Conservation (phyloP, 768 basidiomycete species). For the Chiua virens region DNA sequence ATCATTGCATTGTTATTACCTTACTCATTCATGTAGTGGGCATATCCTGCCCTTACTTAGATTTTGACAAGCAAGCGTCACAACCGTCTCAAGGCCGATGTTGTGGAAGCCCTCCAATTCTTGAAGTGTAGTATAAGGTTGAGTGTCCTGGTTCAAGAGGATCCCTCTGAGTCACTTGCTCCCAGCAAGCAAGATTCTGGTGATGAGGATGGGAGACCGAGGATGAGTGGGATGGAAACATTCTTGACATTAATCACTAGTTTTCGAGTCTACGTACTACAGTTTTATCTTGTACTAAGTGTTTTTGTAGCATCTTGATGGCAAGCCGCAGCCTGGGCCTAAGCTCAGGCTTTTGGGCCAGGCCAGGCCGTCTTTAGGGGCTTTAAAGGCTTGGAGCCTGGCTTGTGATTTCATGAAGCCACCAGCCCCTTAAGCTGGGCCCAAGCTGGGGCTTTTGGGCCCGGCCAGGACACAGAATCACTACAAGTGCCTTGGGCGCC, state of each 20-base stretch:
- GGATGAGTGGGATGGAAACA: slow-evolving; percentile 1
- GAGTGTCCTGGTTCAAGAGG: background rate
- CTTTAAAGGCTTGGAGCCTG: background rate
- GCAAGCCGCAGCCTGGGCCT: background rate
- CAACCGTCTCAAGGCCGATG: slow-evolving; percentile 5
- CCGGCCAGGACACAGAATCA: background rate
- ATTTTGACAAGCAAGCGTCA: background rate
- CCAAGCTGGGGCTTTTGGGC: background rate
- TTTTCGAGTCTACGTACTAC: background rate
- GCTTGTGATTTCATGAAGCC: background rate
- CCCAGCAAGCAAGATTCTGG: background rate
- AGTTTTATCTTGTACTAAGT: background rate
- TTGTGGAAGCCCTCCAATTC: too few species aligned
- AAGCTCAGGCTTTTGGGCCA: background rate
- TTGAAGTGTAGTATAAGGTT: too few species aligned
- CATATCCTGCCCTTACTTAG: too few species aligned
- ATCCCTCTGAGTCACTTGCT: background rate
- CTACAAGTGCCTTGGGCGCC: background rate
- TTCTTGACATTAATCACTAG: background rate
- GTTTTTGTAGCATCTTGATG: background rate
- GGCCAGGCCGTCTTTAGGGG: background rate
- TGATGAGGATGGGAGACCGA: background rate
- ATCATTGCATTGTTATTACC: too few species aligned
- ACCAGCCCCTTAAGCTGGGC: background rate
- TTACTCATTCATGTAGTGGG: too few species aligned